phyloP scores from a whole-genome alignment of 345 rosid species.

The Geranium brycei region DNA sequence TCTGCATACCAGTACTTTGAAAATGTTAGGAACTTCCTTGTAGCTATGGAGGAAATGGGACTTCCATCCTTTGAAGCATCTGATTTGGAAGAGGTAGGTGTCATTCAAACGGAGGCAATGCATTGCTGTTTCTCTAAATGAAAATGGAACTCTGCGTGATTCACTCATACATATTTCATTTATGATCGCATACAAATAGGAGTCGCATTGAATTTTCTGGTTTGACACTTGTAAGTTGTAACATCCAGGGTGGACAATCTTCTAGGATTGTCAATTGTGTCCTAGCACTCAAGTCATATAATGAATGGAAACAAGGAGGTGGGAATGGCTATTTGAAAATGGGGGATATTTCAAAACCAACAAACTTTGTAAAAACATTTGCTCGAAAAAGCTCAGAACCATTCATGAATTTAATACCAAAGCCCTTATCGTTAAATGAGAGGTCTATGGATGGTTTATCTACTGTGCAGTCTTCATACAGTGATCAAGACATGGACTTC shows the following conservation, averaged over 20 bases:
- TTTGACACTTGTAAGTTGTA: not conserved
- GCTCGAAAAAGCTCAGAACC: constrained; percentile 52
- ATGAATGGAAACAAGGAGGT: constrained; percentile 70
- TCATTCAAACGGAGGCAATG: not conserved
- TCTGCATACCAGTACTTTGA: constrained; percentile 73
- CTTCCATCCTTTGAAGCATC: constrained; percentile 67
- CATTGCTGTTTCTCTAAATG: not conserved
- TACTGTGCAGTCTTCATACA: constrained; percentile 15
- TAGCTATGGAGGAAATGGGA: constrained; percentile 50
- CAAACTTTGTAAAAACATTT: constrained; percentile 35
- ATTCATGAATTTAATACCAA: constrained; percentile 45
- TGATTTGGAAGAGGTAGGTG: constrained; percentile 54
- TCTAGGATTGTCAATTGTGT: constrained; percentile 62
- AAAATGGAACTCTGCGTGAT: not conserved
- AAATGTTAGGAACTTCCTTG: constrained; percentile 60
- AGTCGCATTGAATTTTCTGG: not conserved
- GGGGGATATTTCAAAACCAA: constrained; percentile 38
- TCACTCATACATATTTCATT: not conserved
- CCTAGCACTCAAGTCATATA: constrained; percentile 69
- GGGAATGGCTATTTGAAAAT: constrained; percentile 61
- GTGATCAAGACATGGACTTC: constrained; percentile 32
- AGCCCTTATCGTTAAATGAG: constrained; percentile 29
- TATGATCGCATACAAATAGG: not conserved
- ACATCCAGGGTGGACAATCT: constrained; percentile 63
- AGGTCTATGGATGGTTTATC: constrained; percentile 22